Conservation (phyloP, 2,329 filamentous ascomycete species). For the Cladosporium colombiae region DNA sequence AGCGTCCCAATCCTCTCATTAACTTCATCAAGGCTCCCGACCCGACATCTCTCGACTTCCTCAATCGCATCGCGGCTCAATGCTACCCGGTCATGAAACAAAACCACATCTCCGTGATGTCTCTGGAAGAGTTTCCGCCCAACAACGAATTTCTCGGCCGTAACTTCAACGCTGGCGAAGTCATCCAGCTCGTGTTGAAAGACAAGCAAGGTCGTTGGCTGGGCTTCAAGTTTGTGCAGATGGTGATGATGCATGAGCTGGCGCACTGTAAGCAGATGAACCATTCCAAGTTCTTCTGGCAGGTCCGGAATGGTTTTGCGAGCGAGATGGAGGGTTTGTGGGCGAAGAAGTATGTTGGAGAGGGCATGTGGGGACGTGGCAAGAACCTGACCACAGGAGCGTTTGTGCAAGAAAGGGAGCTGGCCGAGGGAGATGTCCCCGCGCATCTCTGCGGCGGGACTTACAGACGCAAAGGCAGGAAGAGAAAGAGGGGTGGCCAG, state of each 20-base stretch:
- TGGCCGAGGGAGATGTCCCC: conserved; percentile 44
- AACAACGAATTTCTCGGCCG: conserved; percentile 83
- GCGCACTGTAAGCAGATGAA: conserved; percentile 93
- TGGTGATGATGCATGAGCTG: conserved; percentile 94
- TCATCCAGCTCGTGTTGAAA: conserved; percentile 80
- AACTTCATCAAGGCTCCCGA: conserved; percentile 76
- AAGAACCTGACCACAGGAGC: conserved; percentile 61
- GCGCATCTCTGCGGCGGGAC: conserved; percentile 80
- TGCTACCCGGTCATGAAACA: conserved; percentile 63
- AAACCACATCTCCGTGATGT: conserved; percentile 49
- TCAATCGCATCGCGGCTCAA: conserved; percentile 78
- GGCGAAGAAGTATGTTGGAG: conserved; percentile 70
- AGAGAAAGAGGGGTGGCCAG: conserved; percentile 56
- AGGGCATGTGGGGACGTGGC: conserved; percentile 81
- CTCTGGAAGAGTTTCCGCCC: conserved; percentile 76
- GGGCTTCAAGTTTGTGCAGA: conserved; percentile 80
- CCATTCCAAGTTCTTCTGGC: conserved; percentile 79
- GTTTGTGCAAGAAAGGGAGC: conserved; percentile 64
- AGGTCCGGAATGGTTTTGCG: conserved; percentile 72
- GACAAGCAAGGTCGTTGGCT: conserved; percentile 68
- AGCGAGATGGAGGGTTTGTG: conserved; percentile 71
- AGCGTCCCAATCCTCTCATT: conserved; percentile 75
- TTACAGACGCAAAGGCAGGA: conserved; percentile 59
- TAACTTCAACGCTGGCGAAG: conserved; percentile 88
- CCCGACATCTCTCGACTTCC: conserved; percentile 66